Percentiles rank a stretch among this genome's conserved stretches.
Evolutionary conservation across 2,329 filamentous ascomycete species (phyloP).

Genomic region (Aureobasidium sp.): DNA sequence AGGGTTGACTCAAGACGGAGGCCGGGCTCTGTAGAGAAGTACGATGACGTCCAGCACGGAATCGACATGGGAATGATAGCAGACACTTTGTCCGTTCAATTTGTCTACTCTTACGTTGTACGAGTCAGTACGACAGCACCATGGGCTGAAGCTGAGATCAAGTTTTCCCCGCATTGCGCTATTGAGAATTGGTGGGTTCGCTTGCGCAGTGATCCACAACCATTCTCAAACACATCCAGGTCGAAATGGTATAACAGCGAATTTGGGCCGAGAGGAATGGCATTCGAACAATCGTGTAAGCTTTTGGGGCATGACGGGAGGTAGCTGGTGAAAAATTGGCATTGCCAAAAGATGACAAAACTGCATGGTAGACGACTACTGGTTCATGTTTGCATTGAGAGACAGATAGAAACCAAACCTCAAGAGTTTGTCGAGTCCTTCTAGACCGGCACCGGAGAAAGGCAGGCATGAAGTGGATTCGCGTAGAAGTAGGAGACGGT

Average conservation of each 20-base stretch:
- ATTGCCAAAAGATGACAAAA: neutral
- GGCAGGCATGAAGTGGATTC: neutral
- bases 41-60: neutral
- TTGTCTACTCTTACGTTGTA: neutral
- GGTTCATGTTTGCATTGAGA: neutral
- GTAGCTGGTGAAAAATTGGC: too few relatives aligned
- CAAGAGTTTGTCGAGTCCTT: neutral
- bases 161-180: slow-evolving; percentile 6
- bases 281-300: neutral
- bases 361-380: neutral
- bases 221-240: neutral
- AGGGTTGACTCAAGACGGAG: neutral
- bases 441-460: slow-evolving; percentile 6
- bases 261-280: neutral
- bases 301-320: too few relatives aligned
- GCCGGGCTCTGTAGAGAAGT: neutral
- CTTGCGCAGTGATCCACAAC: neutral
- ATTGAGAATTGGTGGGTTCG: neutral
- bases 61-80: neutral
- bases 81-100: neutral
- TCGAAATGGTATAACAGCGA: slow-evolving; percentile 7
- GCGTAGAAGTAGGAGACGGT: slow-evolving; percentile 3
- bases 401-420: neutral
- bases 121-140: neutral
- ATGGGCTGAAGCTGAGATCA: neutral